phyloP scores from a whole-genome alignment of 2,329 filamentous ascomycete species.

The Aspergillus quadrilineatus region DNA sequence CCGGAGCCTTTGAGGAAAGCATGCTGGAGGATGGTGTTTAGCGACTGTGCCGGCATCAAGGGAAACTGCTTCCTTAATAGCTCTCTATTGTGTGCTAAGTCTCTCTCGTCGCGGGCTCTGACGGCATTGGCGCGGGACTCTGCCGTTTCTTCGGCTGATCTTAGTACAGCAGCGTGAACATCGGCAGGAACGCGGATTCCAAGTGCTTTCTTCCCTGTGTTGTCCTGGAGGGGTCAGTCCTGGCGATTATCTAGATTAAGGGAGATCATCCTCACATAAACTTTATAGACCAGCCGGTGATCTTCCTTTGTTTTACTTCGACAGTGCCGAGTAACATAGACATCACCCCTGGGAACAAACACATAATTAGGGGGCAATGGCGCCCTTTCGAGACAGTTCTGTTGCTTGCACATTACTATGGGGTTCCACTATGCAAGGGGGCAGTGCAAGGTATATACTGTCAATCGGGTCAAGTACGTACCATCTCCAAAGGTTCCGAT shows the following conservation, averaged over 20 bases:
- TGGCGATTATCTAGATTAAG: neutral
- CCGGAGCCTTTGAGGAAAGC: constrained; percentile 44
- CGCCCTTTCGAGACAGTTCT: constrained; percentile 34
- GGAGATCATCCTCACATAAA: constrained; percentile 34
- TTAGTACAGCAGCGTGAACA: constrained; percentile 40
- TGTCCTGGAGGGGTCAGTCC: constrained; percentile 23
- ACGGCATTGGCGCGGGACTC: constrained; percentile 42
- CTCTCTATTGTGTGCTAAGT: constrained; percentile 25
- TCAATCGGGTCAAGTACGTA: constrained; percentile 10
- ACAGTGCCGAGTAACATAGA: constrained; percentile 46
- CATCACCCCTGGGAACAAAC: constrained; percentile 44
- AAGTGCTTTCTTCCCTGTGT: constrained; percentile 31
- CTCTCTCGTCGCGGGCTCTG: constrained; percentile 35
- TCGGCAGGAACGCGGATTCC: constrained; percentile 46
- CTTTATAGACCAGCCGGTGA: constrained; percentile 33
- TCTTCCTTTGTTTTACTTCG: constrained; percentile 37
- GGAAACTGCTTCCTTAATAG: constrained; percentile 38
- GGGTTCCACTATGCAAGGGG: constrained; percentile 9
- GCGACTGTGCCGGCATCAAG: constrained; percentile 34
- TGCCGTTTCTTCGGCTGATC: constrained; percentile 41
- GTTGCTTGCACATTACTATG: constrained; percentile 7
- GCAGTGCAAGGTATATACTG: neutral
- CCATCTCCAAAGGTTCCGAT: constrained; percentile 30
- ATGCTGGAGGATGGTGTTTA: constrained; percentile 37
- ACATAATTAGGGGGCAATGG: constrained; percentile 34